Evolutionary conservation across 1,284 basidiomycete genomes (phyloP), one percentile per base, ranked within the genome.

Genomic region (Volvariella volvacea): DNA sequence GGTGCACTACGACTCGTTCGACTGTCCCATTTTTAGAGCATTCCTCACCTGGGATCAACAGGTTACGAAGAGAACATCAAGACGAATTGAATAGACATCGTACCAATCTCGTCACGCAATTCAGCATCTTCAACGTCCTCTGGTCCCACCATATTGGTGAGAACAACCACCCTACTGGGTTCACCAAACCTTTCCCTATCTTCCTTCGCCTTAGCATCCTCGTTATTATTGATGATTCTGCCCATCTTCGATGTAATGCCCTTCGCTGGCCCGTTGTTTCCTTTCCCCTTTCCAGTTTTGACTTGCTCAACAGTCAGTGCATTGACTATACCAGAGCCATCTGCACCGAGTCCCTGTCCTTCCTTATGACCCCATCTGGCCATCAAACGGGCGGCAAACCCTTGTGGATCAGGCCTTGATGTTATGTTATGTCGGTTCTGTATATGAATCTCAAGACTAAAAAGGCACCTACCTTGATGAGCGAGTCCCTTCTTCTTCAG

Each of bases 361-460:
- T 92, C 87, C 57, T 88, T 88, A 63, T 96, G 92, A 0, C 93
- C 93, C 88, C 88, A 95, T 66, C 92, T 94, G 3, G 88, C 84
- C 90, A 92, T 92, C 48, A 89, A 60, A 20, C 85, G 79, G 10
- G 81, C 79, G 15, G 87, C 88, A 55, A 92, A 91, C 6, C 75
- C 76, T 44, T 79, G 78, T 0, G 80, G 76, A 50, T 86, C 78
- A 38, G 76, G 67, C 50, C 84, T 20, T 83, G 30, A 46, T 37
- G n/a, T 32, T 39, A 20, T 31, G 12, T 28, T 30, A 39, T n/a
- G 15, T 36, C 15, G 15, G 34, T 15, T 36, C 12, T 36, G 19
- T 19, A 39, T 41, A 15, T 41, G 32, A 20, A 2, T 22, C 36
- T 30, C 12, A 32, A 8, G 21, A 39, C 37, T 33, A 22, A 36